phyloP scores from a whole-genome alignment of 352 stramenopile species.

The Halophytophthora polymorphica region DNA sequence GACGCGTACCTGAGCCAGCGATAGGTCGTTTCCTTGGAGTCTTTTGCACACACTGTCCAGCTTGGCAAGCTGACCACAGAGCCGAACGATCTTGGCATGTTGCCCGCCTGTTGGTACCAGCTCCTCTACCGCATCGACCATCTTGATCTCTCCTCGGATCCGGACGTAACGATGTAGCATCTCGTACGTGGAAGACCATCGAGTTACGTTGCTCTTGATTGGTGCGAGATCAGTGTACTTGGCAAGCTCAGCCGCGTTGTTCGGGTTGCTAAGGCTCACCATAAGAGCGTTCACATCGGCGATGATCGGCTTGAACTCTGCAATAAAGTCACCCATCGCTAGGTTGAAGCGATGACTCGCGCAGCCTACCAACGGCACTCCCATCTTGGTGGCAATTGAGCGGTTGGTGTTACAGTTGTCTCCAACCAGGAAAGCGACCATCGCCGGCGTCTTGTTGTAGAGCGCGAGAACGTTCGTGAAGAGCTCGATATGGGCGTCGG shows the following conservation, averaged over 20 bases:
- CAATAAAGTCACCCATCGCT: conserved; percentile 10
- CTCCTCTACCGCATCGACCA: conserved; percentile 19
- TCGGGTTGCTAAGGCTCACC: conserved; percentile 9
- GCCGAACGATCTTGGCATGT: conserved; percentile 6
- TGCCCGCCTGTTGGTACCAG: conserved; percentile 9
- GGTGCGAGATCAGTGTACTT: conserved; percentile 6
- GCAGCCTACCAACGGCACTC: conserved; percentile 18
- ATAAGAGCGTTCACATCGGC: conserved; percentile 20
- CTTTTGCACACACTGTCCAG: conserved; percentile 11
- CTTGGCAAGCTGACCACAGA: conserved; percentile 13
- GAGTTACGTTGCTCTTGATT: conserved; percentile 17
- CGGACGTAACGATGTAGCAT: conserved; percentile 18
- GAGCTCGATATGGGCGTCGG: conserved; percentile 10
- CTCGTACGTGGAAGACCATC: conserved; percentile 18
- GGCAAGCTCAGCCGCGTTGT: conserved; percentile 16
- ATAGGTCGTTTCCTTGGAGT: conserved; percentile 1
- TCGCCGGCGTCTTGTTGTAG: conserved; percentile 9
- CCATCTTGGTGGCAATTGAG: conserved; percentile 14
- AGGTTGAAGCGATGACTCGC: conserved; percentile 27
- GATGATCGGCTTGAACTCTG: conserved; percentile 3
- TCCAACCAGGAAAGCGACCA: conserved; percentile 17
- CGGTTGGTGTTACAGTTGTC: conserved; percentile 27
- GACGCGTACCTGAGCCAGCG: conserved; percentile 11
- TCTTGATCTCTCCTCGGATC: conserved; percentile 11
- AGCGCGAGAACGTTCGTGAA: conserved; percentile 8